Base-by-base conservation (phyloP, 306 rosid genomes). In the Cicer yamashitae region DNA sequence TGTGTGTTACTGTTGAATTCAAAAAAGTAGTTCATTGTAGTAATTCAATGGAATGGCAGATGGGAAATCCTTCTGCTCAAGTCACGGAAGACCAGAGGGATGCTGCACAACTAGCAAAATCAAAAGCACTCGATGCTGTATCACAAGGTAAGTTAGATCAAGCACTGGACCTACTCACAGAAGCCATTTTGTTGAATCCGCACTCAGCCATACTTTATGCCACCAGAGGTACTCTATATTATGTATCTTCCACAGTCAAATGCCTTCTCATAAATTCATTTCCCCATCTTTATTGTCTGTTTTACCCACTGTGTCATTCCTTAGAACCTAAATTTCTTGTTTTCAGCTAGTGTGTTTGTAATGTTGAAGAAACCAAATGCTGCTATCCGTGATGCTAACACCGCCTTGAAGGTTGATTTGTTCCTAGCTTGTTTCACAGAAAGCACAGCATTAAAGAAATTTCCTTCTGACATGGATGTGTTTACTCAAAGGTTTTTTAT, bases 361-460 rank as follows among this genome's bases (percentile, higher is more conserved):
- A 89, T 87, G 64, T 44, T 87, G 85, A 90, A 90, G 77, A 93
- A 89, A 76, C 94, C 98, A 53, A 93, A 87, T 80, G 94, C 96
- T 69, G 98, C 98, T 8, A 89, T 90, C 37, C 82, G 87, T 57
- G 98, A 93, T 84, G 91, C 96, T 72, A 85, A 85, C 83, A 88
- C 92, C 39, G 98, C 98, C 80, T 75, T 93, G 77, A 79, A 89
- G 98, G 96, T 77, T 76, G 4, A 47, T 70, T 60, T 61, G 45
- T 34, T 72, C 30, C 53, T 71, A 57, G 44, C 73, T 64, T 74
- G 63, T 76, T 71, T 12, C 38, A 7, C 22, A 64, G 37, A 69
- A 51, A 52, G 69, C 43, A 47, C 44, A 7, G n/a, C 7, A 52
- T 20, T 25, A 14, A 12, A 71, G 41, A 46, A 37, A 37, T 72